phyloP scores from a whole-genome alignment of 306 rosid species.

The Quercus rubra region DNA sequence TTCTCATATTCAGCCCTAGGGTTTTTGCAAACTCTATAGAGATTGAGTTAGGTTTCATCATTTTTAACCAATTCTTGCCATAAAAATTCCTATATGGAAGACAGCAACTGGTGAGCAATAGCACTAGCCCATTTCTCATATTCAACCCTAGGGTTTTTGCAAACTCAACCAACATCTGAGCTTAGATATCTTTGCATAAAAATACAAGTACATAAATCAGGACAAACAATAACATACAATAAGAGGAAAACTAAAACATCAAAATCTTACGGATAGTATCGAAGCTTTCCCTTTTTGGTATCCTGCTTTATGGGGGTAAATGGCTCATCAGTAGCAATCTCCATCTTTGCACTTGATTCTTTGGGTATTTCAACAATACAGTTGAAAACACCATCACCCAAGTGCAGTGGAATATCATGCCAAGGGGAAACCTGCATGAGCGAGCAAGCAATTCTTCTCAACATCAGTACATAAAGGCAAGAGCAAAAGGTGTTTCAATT shows the following conservation, averaged over 20 bases:
- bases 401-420: constrained; percentile 92
- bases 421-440: constrained; percentile 84
- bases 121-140: not conserved
- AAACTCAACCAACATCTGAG: not conserved
- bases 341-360: constrained; percentile 98
- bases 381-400: constrained; percentile 69
- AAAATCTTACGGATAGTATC: constrained; percentile 89
- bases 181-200: not conserved
- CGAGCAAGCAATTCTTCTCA: not conserved
- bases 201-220: not conserved
- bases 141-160: not conserved
- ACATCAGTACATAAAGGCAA: not conserved
- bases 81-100: not conserved
- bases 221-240: constrained; percentile 10
- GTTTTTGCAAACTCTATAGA: too few relatives aligned
- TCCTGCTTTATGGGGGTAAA: constrained; percentile 96
- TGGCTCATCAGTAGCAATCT: constrained; percentile 91
- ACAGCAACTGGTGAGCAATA: not conserved
- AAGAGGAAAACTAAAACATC: constrained; percentile 13
- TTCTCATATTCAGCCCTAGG: not conserved
- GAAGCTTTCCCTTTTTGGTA: constrained; percentile 86
- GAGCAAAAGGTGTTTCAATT: not conserved
- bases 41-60: not conserved
- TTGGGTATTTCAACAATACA: constrained; percentile 85
- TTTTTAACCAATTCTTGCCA: not conserved